Base-by-base conservation (phyloP, 768 basidiomycete species). In the Strobilomyces confusus region DNA sequence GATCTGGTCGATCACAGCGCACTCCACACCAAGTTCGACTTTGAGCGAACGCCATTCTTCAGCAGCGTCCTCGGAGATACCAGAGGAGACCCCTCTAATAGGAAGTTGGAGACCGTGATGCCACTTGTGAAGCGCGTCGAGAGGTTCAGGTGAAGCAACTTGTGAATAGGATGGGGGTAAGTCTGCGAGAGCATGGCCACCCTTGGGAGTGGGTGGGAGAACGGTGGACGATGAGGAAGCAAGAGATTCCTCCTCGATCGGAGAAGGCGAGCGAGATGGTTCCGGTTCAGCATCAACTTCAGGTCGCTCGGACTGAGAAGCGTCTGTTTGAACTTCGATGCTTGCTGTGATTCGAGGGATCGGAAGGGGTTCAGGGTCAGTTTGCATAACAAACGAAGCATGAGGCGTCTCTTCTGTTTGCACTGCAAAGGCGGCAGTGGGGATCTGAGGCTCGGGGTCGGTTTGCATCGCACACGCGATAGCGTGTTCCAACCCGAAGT, bases 31-130 rank as follows among this genome's bases (percentile, higher is more conserved):
- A 9, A 92, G 76, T 64, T 92, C 88, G 25, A 81, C 81, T 69
- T 92, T 89, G 49, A 92, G 72, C 8, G 83, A 78, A 58, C 81
- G 82, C 91, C 90, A 92, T 58, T 89, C 89, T 57, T 86, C 87
- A 22, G 78, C 67, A 2, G 81, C 73, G 33, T 89, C 88, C 48
- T 80, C 77, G 5, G 88, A 83, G 25, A 92, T 72, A 12, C 83
- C 84, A 4, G 78, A 79, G 2, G 67, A 47, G 22, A 76, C 40
- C n/a, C 60, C 66, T 40, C 76, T 73, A 47, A 78, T 67, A 9
- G 78, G 79, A 33, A 77, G 55, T 36, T 66, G 59, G 17, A 79
- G 75, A 32, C 86, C 87, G 3, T 75, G 75, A 63, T 92, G 90
- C 81, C 85, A 89, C 53, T 84, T 82, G 63, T 77, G 82, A 48